Conservation (phyloP, 306 rosid genomes). For the Dalbergia cultrata region DNA sequence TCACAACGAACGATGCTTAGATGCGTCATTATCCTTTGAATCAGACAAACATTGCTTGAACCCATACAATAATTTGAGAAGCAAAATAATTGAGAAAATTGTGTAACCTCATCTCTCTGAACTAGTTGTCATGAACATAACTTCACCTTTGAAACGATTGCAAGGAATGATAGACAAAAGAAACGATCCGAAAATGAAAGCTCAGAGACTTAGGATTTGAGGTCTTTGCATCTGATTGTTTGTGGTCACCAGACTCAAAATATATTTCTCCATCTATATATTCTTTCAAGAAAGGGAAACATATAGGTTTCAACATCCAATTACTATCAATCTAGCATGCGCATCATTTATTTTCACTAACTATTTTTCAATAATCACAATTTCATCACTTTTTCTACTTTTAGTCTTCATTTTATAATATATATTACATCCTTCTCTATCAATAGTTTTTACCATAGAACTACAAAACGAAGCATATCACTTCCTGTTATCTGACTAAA, state of each 20-base stretch:
- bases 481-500: conserved; percentile 1
- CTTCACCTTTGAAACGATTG: neutral
- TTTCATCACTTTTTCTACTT: neutral
- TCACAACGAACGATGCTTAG: neutral
- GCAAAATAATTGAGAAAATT: neutral
- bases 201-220: neutral
- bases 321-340: conserved; percentile 1
- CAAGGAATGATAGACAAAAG: neutral
- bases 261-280: neutral
- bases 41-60: neutral
- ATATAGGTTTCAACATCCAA: neutral
- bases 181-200: neutral
- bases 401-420: neutral
- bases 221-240: neutral
- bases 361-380: neutral
- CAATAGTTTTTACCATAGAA: neutral
- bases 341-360: neutral
- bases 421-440: neutral
- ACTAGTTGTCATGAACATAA: neutral
- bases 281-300: neutral
- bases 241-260: neutral
- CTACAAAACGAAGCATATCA: neutral
- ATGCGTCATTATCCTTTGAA: no score
- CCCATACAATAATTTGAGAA: neutral
- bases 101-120: neutral